Percentiles rank a stretch among this genome's conserved stretches.
These are phyloP conservation scores for Penicillium subrubescens DNA, from an alignment of 495 filamentous ascomycete species.

Conservation along the genomic window DNA sequence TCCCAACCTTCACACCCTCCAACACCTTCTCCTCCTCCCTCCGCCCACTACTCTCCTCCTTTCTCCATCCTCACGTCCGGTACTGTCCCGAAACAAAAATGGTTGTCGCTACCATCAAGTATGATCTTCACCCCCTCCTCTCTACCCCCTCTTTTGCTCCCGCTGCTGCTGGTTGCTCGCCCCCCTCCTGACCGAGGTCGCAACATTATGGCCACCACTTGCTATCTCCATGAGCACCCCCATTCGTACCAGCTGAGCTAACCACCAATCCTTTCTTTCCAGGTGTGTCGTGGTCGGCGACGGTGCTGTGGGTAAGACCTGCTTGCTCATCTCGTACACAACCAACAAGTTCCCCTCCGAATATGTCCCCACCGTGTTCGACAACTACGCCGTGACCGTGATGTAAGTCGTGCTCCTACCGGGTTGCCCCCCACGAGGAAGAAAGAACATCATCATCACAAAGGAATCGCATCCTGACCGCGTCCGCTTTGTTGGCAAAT, in stretches of 20 bases:
- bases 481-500: constrained; percentile 9
- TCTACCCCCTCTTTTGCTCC: constrained; percentile 12
- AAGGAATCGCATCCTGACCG: background rate
- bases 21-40: constrained; percentile 12
- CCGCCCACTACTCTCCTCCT: constrained; percentile 13
- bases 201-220: background rate
- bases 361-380: constrained; percentile 99
- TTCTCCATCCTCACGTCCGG: constrained; percentile 20
- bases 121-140: constrained; percentile 17
- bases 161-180: background rate
- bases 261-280: constrained; percentile 21
- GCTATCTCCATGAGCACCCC: background rate
- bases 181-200: constrained; percentile 18
- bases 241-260: constrained; percentile 27
- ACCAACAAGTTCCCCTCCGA: constrained; percentile 99
- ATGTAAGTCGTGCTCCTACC: constrained; percentile 68
- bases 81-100: constrained; percentile 23
- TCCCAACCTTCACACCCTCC: constrained; percentile 1
- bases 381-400: constrained; percentile 99
- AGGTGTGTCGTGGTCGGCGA: constrained; percentile 99
- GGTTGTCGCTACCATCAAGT: constrained; percentile 47
- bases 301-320: constrained; percentile 99
- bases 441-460: background rate
- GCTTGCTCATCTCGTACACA: constrained; percentile 97
- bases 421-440: background rate